These are phyloP conservation scores for Collybia sordida DNA, from an alignment of 768 basidiomycete species.

Conservation along the genomic window DNA sequence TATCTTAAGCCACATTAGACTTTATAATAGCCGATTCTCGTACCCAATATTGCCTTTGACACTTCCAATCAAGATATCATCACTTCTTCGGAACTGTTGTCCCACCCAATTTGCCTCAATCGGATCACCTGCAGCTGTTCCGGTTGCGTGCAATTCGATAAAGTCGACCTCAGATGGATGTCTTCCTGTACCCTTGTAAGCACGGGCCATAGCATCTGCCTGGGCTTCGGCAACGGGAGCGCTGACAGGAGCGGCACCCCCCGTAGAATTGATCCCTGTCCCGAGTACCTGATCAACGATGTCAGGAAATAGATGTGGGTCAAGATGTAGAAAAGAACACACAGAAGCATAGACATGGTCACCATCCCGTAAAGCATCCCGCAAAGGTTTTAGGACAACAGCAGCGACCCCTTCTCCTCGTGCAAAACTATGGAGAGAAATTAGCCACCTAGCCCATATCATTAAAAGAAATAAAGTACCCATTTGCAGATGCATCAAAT, in stretches of 20 bases:
- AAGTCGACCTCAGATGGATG: constrained; percentile 42
- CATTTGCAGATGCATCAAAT: constrained; percentile 42
- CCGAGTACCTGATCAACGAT: constrained; percentile 32
- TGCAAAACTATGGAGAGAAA: constrained; percentile 28
- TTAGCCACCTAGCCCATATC: not conserved
- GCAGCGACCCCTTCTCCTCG: constrained; percentile 37
- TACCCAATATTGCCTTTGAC: constrained; percentile 51
- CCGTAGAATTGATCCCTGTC: constrained; percentile 36
- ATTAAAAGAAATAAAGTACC: constrained; percentile 25
- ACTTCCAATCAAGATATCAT: constrained; percentile 38
- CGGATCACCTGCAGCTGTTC: constrained; percentile 49
- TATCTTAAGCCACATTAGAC: too few species aligned
- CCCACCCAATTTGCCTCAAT: constrained; percentile 52
- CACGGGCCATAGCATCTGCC: constrained; percentile 33
- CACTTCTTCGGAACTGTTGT: constrained; percentile 26
- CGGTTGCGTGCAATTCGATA: constrained; percentile 53
- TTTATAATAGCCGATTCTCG: constrained; percentile 7
- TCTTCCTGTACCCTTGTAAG: constrained; percentile 29
- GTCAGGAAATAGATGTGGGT: not conserved
- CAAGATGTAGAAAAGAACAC: constrained; percentile 3
- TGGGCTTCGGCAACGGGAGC: constrained; percentile 38
- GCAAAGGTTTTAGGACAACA: constrained; percentile 39
- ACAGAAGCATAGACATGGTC: constrained; percentile 43
- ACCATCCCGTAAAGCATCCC: constrained; percentile 33
- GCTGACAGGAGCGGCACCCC: constrained; percentile 33